Base-by-base conservation (phyloP, 1,284 basidiomycete genomes). In the Pisolithus thermaeus region DNA sequence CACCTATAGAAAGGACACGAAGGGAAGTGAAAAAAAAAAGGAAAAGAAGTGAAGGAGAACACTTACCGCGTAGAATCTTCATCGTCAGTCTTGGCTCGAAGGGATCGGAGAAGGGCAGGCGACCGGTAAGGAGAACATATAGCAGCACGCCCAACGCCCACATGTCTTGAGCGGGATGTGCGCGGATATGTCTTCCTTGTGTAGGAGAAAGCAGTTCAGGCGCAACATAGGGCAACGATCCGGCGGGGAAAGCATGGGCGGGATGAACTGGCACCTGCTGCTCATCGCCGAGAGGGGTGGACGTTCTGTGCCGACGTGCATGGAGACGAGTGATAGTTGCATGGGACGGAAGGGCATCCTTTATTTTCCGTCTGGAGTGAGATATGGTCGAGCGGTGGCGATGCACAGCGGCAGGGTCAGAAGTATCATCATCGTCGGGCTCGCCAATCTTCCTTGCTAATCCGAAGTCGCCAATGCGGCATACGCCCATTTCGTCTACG, bases 81-180 rank as follows among this genome's bases (percentile, higher is more conserved):
- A 92, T 86, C 56, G 91, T 87, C 55, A 97, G 69, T 44, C 94
- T 74, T 1, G 92, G 92, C 65, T 97, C 94, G 63, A 91, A 97
- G 0, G 85, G 73, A 67, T 97, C 94, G 28, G 66, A 72, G 65
- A 97, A 97, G 0, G 94, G 94, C 3, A 97, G 72, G 28, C 76
- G 74, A 2, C 91, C 92, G 0, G 84, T 85, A 28, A 97, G 75
- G 3, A 97, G 75, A 4, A 87, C 83, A 61, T 92, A 91, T 0
- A 97, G 79, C 59, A 96, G 79, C 48, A 94, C 84, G 0, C 94
- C 94, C 2, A 96, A 70, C 0, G 94, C 93, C 94, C 94, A 97
- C 32, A 97, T 84, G 59, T 97, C 94, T 64, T 92, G 90, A 0
- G 87, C 81, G n/a, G 86, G 81, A 60, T 81, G 67, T 6, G 78